These are phyloP conservation scores for Epipyxis sp. DNA, from an alignment of 108 stramenopile species.

Conservation along the genomic window DNA sequence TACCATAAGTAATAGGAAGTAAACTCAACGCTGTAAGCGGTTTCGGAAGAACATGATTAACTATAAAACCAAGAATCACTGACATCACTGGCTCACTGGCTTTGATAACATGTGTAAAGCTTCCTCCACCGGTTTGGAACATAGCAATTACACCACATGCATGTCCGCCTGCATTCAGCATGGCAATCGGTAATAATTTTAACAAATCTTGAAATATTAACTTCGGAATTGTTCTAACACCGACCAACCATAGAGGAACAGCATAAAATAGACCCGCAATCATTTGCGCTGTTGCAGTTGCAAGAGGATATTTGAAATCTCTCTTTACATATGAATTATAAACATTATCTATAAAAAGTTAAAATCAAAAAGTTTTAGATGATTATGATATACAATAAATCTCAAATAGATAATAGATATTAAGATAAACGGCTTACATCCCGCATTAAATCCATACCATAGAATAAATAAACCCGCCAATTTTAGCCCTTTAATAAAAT, in stretches of 20 bases:
- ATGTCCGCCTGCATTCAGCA: conserved; percentile 40
- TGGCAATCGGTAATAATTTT: neutral
- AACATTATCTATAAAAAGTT: neutral
- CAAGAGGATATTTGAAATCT: neutral
- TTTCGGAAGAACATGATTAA: conserved; percentile 25
- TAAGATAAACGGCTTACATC: neutral
- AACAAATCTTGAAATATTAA: neutral
- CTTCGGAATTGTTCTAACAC: neutral
- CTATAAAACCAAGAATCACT: conserved; percentile 39
- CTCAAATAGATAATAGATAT: neutral
- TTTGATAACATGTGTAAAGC: conserved; percentile 55
- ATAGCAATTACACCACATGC: conserved; percentile 47
- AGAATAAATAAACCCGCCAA: neutral
- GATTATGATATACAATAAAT: too few relatives aligned
- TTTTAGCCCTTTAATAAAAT: too few relatives aligned
- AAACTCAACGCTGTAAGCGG: neutral
- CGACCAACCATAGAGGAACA: conserved; percentile 11
- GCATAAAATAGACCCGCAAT: neutral
- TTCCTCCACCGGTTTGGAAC: conserved; percentile 47
- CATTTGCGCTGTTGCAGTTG: neutral
- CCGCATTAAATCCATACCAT: conserved; percentile 22
- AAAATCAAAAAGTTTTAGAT: too few relatives aligned
- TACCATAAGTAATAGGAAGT: conserved; percentile 87
- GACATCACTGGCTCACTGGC: conserved; percentile 55
- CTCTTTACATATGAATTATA: neutral